phyloP scores from a whole-genome alignment of 176 grass and related monocot genomes.

The Panicum miliaceum region DNA sequence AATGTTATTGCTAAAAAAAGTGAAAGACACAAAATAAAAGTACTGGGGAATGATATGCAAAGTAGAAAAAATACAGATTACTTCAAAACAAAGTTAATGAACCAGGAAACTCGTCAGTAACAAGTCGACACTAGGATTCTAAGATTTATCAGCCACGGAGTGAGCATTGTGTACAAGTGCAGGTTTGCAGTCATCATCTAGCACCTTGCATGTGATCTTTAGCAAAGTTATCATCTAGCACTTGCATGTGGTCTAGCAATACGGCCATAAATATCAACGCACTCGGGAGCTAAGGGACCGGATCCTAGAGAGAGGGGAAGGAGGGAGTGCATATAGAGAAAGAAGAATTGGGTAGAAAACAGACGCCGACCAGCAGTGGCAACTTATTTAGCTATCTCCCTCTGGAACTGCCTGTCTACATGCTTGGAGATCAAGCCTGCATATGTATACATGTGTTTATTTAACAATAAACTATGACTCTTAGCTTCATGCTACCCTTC shows the following conservation, averaged over 20 bases:
- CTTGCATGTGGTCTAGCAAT: slow-evolving; percentile 26
- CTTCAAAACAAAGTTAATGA: slow-evolving; percentile 1
- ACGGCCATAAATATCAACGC: neutral
- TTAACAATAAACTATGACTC: neutral
- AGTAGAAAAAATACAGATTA: slow-evolving; percentile 26
- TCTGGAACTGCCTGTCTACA: neutral
- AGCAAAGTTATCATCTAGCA: slow-evolving; percentile 3
- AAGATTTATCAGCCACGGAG: neutral
- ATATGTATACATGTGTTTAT: neutral
- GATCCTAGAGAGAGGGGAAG: neutral
- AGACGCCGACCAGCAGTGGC: neutral
- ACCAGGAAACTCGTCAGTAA: slow-evolving; percentile 15
- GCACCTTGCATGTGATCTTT: slow-evolving; percentile 5
- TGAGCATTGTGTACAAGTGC: slow-evolving; percentile 8
- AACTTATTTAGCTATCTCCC: neutral
- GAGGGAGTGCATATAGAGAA: neutral
- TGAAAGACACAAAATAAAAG: neutral
- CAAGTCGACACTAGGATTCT: neutral
- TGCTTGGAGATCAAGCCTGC: neutral
- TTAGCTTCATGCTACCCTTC: neutral
- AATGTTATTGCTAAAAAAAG: slow-evolving; percentile 6
- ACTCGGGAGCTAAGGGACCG: neutral
- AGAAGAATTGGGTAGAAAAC: neutral
- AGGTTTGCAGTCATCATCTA: neutral
- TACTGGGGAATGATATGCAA: neutral